These are phyloP conservation scores for Chalara sp. DNA, from an alignment of 2,329 filamentous ascomycete species.

Conservation along the genomic window DNA sequence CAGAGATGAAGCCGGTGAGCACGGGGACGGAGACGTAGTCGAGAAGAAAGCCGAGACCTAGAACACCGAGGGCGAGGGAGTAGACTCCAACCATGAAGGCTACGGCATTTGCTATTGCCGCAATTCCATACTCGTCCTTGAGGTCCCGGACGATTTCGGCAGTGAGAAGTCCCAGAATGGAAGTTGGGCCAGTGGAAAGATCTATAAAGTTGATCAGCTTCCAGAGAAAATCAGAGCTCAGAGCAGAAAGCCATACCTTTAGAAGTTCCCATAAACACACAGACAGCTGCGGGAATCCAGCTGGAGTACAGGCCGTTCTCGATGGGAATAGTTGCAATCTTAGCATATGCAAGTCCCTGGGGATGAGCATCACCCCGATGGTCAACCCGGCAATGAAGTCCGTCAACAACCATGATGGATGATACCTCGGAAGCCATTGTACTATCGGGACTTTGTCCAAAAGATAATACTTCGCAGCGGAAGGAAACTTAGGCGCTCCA, in stretches of 20 bases:
- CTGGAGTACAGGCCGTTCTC: constrained; percentile 53
- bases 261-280: constrained; percentile 54
- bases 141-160: constrained; percentile 52
- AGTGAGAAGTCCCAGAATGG: constrained; percentile 56
- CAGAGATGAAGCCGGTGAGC: constrained; percentile 58
- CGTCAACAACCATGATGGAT: constrained; percentile 52
- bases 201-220: constrained; percentile 32
- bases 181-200: constrained; percentile 57
- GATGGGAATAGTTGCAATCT: constrained; percentile 54
- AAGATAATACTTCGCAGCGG: constrained; percentile 47
- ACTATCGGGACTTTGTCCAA: constrained; percentile 55
- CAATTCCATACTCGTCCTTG: constrained; percentile 42
- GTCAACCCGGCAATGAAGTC: constrained; percentile 57
- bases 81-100: constrained; percentile 59
- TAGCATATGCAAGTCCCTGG: constrained; percentile 55
- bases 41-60: constrained; percentile 58
- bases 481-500: constrained; percentile 33
- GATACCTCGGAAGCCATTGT: constrained; percentile 57
- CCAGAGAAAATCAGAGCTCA: not conserved
- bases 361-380: constrained; percentile 53
- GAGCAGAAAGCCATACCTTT: constrained; percentile 39
- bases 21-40: constrained; percentile 61
- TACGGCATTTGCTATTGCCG: constrained; percentile 52
- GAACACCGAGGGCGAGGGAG: constrained; percentile 49
- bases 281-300: constrained; percentile 51